Base-by-base conservation (phyloP, 2,329 filamentous ascomycete species). In the Amphichorda felina region DNA sequence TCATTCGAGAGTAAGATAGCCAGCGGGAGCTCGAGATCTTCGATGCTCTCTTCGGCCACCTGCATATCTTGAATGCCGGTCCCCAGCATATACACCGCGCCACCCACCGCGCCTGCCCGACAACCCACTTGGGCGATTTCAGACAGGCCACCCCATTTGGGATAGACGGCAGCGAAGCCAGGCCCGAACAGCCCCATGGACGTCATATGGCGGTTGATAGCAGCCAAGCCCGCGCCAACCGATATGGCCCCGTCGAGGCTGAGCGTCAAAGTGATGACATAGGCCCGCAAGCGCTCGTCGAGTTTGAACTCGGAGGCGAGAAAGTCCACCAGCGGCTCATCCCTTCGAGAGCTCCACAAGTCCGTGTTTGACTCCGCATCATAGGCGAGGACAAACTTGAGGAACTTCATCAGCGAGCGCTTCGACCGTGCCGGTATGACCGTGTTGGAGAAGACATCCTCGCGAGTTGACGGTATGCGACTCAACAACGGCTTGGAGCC, bases 101-200 rank as follows among this genome's bases (percentile, higher is more conserved):
- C 91, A 25, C 89, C 89, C 6, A 98, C 91, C 15, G 89, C 89
- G 41, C 80, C 79, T 27, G 89, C 86, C 45, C 89, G 82, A 54
- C 91, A 96, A 4, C 79, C 84, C 17, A 94, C 87, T 63, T 98
- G 89, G 21, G 83, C 77, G 40, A 96, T 76, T 58, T 98, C 89
- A 22, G 86, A 82, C 32, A 82, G 68, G 19, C 89, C 87, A 32
- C 89, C 89, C 80, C 87, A 98, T 66, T 94, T 95, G 16, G 88
- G 81, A 45, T 94, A 75, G 10, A 98, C 76, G 32, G 86, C 84
- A 35, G 84, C 84, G 53, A 96, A 96, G 8, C 89, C 87, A 33
- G 82, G 73, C 0, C 89, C 89, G 47, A 95, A 89, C 4, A 84
- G 63, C 7, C 89, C 88, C 57, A 93, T 88, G 1, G 89, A 95